phyloP scores from a whole-genome alignment of 1,284 basidiomycete genomes.

The Meira nashicola region DNA sequence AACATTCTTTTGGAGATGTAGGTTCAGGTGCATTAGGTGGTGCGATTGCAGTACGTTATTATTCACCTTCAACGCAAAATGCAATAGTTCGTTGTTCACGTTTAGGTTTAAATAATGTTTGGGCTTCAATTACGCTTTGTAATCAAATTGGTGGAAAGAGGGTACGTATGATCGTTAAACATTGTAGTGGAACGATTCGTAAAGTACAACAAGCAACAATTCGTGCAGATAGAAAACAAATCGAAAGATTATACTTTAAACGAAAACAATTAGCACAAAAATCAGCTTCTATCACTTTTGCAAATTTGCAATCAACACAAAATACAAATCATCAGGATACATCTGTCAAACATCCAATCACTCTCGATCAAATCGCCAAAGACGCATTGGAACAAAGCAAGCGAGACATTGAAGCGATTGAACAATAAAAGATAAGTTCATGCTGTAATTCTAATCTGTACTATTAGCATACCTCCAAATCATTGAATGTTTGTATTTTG shows the following conservation, averaged over 20 bases:
- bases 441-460: neutral
- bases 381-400: neutral
- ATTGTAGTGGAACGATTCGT: constrained; percentile 10
- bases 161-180: constrained; percentile 1
- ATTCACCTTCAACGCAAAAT: neutral
- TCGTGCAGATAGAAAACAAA: neutral
- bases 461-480: neutral
- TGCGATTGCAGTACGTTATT: neutral
- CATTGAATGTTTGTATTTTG: too few relatives aligned
- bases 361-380: neutral
- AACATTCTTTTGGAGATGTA: constrained; percentile 1
- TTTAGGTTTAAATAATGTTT: neutral
- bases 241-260: neutral
- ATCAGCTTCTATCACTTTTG: too few relatives aligned
- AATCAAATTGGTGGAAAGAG: neutral
- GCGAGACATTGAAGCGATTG: neutral
- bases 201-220: constrained; percentile 7
- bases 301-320: neutral
- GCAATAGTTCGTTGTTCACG: constrained; percentile 2
- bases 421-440: neutral
- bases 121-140: neutral
- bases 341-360: neutral
- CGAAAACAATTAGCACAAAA: neutral
- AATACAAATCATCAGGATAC: neutral
- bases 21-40: constrained; percentile 1